Evolutionary conservation across 495 filamentous ascomycete species (phyloP).

Genomic region (Trichoderma virens): DNA sequence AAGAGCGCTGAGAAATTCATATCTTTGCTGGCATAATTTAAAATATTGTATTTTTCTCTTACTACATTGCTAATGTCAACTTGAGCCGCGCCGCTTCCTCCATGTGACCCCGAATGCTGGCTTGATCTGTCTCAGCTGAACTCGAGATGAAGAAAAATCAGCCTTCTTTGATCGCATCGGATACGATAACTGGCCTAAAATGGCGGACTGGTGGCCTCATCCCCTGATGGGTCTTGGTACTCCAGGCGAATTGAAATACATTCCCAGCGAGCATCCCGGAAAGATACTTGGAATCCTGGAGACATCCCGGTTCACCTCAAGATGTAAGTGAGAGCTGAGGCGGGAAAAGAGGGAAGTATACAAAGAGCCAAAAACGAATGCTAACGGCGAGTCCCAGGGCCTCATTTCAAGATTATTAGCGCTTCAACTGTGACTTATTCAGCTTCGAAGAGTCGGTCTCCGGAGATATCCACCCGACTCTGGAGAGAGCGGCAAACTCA

Average conservation of each 20-base stretch:
- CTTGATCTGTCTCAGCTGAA: neutral
- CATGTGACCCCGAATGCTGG: neutral
- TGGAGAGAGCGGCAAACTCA: conserved; percentile 2
- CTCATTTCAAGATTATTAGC: conserved; percentile 8
- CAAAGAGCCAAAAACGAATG: neutral
- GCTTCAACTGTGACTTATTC: neutral
- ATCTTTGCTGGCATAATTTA: no score
- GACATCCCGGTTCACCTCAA: neutral
- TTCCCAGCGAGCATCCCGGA: neutral
- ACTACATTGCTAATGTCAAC: no score
- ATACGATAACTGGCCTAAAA: neutral
- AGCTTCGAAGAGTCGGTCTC: conserved; percentile 1
- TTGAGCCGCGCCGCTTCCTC: neutral
- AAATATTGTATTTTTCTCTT: no score
- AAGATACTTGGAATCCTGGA: neutral
- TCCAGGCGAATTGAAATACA: neutral
- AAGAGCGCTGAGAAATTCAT: no score
- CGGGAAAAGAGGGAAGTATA: neutral
- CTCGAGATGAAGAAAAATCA: neutral
- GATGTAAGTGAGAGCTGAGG: neutral
- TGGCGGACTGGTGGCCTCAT: conserved; percentile 2
- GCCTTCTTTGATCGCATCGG: neutral
- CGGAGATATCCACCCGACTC: neutral
- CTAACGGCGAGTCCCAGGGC: neutral
- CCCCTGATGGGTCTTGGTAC: neutral